These are phyloP conservation scores for Kazachstania sp. DNA, from an alignment of 1,139 yeast genomes.

Conservation along the genomic window DNA sequence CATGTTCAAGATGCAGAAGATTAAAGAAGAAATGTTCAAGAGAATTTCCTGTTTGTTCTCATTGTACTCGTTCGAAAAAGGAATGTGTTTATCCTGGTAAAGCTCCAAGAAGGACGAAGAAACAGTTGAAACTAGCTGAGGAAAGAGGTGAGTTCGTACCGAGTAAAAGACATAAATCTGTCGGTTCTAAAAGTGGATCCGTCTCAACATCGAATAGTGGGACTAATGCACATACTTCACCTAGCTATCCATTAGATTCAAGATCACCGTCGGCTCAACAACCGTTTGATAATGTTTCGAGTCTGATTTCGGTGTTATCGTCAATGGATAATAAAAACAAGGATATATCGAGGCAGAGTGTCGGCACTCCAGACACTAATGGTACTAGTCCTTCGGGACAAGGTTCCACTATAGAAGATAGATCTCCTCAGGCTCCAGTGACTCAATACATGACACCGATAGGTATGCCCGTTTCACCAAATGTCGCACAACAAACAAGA, in stretches of 20 bases:
- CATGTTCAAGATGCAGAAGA: constrained; percentile 38
- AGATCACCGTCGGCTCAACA: background rate
- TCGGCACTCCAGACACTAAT: background rate
- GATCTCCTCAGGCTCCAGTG: background rate
- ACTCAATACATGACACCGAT: constrained; percentile 1
- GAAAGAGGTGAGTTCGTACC: constrained; percentile 20
- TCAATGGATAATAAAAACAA: constrained; percentile 4
- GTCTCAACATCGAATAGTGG: background rate
- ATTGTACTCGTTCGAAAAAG: constrained; percentile 36
- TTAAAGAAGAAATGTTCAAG: constrained; percentile 45
- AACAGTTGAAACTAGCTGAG: constrained; percentile 29
- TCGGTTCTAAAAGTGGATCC: background rate
- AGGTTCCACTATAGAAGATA: background rate
- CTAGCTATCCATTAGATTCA: background rate
- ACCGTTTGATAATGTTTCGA: constrained; percentile 11
- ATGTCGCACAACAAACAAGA: background rate
- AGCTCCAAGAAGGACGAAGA: constrained; percentile 36
- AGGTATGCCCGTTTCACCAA: background rate
- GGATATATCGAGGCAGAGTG: background rate
- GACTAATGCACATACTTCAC: background rate
- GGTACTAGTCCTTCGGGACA: background rate
- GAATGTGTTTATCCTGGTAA: constrained; percentile 39
- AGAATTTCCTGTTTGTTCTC: constrained; percentile 38
- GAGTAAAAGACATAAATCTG: constrained; percentile 7
- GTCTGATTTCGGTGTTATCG: constrained; percentile 14